A percentile compares a stretch with the other conserved stretches of the same genome.
Conservation (phyloP, 2,329 filamentous ascomycete genomes). For the Beauveria asiatica region DNA sequence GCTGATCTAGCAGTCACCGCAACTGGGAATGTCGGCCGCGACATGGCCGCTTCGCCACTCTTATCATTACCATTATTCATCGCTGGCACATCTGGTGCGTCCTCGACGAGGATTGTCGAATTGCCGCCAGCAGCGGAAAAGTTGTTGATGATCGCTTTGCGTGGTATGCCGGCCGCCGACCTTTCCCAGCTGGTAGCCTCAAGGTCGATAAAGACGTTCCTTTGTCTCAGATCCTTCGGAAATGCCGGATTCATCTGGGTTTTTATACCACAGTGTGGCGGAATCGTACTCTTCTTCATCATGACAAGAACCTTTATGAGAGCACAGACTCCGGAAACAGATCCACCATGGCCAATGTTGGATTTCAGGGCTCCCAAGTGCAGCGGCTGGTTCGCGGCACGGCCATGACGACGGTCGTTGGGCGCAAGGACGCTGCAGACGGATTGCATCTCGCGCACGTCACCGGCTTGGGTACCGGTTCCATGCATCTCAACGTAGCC, state of each 20-base stretch:
- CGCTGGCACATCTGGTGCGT: constrained; percentile 23
- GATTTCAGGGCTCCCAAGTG: constrained; percentile 56
- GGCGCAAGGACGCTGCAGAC: constrained; percentile 43
- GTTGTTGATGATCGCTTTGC: constrained; percentile 45
- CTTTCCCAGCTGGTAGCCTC: not conserved
- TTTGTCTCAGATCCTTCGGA: constrained; percentile 12
- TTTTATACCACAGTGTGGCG: constrained; percentile 17
- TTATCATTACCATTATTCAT: no score
- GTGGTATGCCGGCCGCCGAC: not conserved
- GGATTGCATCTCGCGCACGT: constrained; percentile 72
- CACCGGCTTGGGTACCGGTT: constrained; percentile 78
- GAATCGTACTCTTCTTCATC: constrained; percentile 31
- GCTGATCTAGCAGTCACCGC: not conserved
- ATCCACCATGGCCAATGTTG: constrained; percentile 56
- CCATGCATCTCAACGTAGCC: constrained; percentile 86
- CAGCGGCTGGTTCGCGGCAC: constrained; percentile 23
- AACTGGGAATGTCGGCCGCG: constrained; percentile 20
- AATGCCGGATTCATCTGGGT: constrained; percentile 25
- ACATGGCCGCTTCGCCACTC: not conserved
- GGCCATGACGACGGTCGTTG: not conserved
- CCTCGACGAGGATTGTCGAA: constrained; percentile 55
- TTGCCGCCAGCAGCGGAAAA: constrained; percentile 67
- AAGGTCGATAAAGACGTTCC: not conserved
- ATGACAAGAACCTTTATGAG: constrained; percentile 33
- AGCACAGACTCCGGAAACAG: constrained; percentile 45